phyloP scores from a whole-genome alignment of 345 rosid genomes.

The Moringa oleifera region DNA sequence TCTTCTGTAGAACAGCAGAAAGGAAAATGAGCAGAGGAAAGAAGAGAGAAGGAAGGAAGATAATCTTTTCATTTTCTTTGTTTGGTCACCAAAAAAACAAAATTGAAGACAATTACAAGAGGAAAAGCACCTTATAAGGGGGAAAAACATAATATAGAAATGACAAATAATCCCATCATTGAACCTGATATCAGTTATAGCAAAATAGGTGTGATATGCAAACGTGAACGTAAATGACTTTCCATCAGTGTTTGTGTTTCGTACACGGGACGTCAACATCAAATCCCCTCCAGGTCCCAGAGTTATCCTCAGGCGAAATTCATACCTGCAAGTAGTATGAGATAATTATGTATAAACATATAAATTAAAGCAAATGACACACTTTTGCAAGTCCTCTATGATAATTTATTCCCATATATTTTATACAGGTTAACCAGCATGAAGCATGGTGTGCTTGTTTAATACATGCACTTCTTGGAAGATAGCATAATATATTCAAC shows the following conservation, averaged over 20 bases:
- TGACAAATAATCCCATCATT: not conserved
- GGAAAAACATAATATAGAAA: no score
- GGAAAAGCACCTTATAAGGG: no score
- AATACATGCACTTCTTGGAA: no score
- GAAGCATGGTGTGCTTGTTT: not conserved
- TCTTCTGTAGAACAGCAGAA: no score
- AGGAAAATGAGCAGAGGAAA: no score
- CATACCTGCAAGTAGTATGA: slow-evolving; percentile 38
- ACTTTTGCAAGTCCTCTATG: not conserved
- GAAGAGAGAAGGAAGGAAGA: no score
- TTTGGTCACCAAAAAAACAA: no score
- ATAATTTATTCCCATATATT: not conserved
- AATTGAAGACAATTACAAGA: no score
- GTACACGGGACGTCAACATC: slow-evolving; percentile 69
- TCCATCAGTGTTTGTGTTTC: slow-evolving; percentile 60
- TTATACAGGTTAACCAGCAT: not conserved
- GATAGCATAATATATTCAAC: not conserved
- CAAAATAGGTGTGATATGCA: slow-evolving; percentile 81
- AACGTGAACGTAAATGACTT: slow-evolving; percentile 75
- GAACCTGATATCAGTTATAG: slow-evolving; percentile 86
- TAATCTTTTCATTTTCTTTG: no score
- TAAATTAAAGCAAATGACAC: not conserved
- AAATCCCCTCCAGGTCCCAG: slow-evolving; percentile 68
- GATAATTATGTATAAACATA: not conserved
- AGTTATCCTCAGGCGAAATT: slow-evolving; percentile 69